These are phyloP conservation scores for Trypanosoma vivax DNA, from an alignment of 208 protist species.

Conservation along the genomic window DNA sequence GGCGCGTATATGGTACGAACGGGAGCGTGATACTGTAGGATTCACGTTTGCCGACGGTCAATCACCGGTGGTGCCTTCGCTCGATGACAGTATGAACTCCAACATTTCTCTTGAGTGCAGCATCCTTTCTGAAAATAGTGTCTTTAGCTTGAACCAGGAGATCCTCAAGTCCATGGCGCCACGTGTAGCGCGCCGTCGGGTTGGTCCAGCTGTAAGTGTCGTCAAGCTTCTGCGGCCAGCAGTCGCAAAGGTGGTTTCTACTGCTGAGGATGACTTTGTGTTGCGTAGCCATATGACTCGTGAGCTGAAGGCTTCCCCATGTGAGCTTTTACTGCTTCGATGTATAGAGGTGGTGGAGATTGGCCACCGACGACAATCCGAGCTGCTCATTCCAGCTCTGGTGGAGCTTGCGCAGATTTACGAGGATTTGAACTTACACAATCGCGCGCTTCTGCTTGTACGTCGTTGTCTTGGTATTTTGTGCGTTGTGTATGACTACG, in stretches of 20 bases:
- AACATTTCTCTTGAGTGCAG: slow-evolving; percentile 54
- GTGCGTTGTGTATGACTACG: slow-evolving; percentile 81
- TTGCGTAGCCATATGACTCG: slow-evolving; percentile 75
- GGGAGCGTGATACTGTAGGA: slow-evolving; percentile 63
- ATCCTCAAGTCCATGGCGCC: slow-evolving; percentile 72
- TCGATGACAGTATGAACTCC: slow-evolving; percentile 24
- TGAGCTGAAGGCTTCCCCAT: slow-evolving; percentile 71
- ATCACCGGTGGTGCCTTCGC: neutral
- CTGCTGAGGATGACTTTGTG: slow-evolving; percentile 71
- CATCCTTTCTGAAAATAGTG: slow-evolving; percentile 46
- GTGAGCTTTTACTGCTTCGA: slow-evolving; percentile 75
- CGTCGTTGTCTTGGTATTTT: slow-evolving; percentile 79
- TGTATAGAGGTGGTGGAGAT: slow-evolving; percentile 83
- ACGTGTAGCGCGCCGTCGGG: slow-evolving; percentile 38
- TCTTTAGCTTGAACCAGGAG: slow-evolving; percentile 74
- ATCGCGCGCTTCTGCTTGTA: slow-evolving; percentile 67
- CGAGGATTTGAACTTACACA: slow-evolving; percentile 72
- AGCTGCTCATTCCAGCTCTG: slow-evolving; percentile 71
- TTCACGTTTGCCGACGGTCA: slow-evolving; percentile 42
- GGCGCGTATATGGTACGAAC: slow-evolving; percentile 72
- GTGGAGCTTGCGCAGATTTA: slow-evolving; percentile 79
- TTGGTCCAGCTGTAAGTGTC: slow-evolving; percentile 46
- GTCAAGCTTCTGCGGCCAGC: slow-evolving; percentile 42
- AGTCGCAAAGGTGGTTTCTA: slow-evolving; percentile 13
- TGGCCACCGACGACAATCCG: slow-evolving; percentile 72